Evolutionary conservation across 2,329 filamentous ascomycete species (phyloP), one percentile per base, ranked within the genome.

Genomic region (Fusarium sp.): DNA sequence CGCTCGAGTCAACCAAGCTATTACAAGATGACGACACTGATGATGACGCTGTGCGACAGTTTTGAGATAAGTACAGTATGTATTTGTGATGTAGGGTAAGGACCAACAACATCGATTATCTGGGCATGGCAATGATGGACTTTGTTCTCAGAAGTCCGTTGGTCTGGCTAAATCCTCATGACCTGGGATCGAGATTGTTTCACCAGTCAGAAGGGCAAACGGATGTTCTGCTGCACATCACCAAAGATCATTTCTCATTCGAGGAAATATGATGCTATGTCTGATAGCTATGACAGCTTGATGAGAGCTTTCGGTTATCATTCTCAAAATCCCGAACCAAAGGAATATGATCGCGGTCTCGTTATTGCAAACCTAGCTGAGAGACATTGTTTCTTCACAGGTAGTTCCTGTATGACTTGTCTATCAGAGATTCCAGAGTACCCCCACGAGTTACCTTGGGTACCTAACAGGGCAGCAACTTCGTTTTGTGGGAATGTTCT

Each of bases 11-110:
- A 53, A 28, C 52, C 61, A 65, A 64, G 30, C 62, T 31, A 65
- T 30, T 31, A 44, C 45, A 43, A 49, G 25, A 65, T 65, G 62
- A 65, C 48, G 62, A 65, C 62, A 66, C 18, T 62, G 55, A 46
- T 61, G 62, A 66, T 66, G 62, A 46, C 45, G 55, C 49, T 10
- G 31, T 50, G 63, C 30, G 62, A 26, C 31, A 31, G 43, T 39
- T 60, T 43, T 39, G 41, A 66, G 49, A 65, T 55, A 62, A 50
- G 39, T 25, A 25, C 23, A 25, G 23, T 41, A 21, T 21, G 21
- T 21, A 12, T 42, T 55, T 11, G 19, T 67, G 41, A 56, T 54
- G 45, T 64, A 52, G 62, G 46, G 56, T 50, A 53, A 42, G 50
- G 39, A 46, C 46, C 23, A 65, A 23, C 48, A 28, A 44, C 48